phyloP scores from a whole-genome alignment of 1,284 basidiomycete genomes.

The Malassezia brasiliensis region DNA sequence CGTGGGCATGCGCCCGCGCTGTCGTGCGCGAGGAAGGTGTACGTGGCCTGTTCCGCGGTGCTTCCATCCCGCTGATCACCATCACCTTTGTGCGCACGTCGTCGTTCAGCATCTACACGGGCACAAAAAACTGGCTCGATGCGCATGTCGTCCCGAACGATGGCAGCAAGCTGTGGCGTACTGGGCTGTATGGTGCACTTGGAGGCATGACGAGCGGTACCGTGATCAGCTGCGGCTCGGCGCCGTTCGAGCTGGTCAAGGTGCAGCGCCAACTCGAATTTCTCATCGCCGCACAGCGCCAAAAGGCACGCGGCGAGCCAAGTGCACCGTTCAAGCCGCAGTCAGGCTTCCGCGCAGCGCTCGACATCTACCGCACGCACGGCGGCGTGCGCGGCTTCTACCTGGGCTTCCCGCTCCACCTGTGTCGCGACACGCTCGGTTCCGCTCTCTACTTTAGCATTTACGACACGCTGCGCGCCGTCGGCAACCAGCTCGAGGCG shows the following conservation, averaged over 20 bases:
- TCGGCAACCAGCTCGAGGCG: slow-evolving; percentile 13
- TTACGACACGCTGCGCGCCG: slow-evolving; percentile 38
- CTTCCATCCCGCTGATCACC: slow-evolving; percentile 83
- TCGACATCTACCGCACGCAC: slow-evolving; percentile 38
- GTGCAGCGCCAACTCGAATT: slow-evolving; percentile 76
- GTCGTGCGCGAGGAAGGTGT: slow-evolving; percentile 78
- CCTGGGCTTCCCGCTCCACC: slow-evolving; percentile 40
- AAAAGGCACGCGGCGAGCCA: slow-evolving; percentile 37
- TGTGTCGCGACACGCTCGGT: slow-evolving; percentile 33
- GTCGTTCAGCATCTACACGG: slow-evolving; percentile 86
- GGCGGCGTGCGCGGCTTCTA: slow-evolving; percentile 46
- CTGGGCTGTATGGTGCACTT: slow-evolving; percentile 32
- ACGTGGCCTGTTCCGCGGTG: slow-evolving; percentile 76
- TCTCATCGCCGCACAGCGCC: slow-evolving; percentile 69
- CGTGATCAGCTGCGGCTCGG: slow-evolving; percentile 54
- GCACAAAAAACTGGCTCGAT: slow-evolving; percentile 71
- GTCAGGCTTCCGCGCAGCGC: slow-evolving; percentile 37
- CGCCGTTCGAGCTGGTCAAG: slow-evolving; percentile 86
- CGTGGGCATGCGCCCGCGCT: slow-evolving; percentile 40
- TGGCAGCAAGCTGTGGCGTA: slow-evolving; percentile 20
- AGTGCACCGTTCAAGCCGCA: slow-evolving; percentile 26
- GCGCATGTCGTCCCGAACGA: slow-evolving; percentile 15
- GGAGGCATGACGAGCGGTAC: slow-evolving; percentile 72
- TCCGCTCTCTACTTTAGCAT: slow-evolving; percentile 44
- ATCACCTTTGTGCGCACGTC: slow-evolving; percentile 89